Conservation (phyloP, 139 green algal genomes). For the Edaphochlamys debaryana region DNA sequence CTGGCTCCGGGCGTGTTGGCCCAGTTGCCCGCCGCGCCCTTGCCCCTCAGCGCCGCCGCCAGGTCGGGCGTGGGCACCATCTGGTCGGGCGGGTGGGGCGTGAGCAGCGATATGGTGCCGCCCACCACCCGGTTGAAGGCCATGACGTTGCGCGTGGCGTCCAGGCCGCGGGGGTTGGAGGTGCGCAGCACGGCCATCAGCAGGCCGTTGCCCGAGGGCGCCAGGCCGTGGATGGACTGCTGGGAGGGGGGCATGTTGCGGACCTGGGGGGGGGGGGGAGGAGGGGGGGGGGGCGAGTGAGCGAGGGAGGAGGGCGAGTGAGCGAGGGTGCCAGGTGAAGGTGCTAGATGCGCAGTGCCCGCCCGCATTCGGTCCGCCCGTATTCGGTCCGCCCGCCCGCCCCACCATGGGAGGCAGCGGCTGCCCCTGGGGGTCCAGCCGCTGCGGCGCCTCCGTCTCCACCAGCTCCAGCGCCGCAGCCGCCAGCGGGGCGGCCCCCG, state of each 20-base stretch:
- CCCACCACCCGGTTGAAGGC: neutral
- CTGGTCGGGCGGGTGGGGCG: neutral
- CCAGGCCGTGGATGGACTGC: slow-evolving; percentile 1
- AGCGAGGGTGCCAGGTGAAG: too few species aligned
- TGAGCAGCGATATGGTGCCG: slow-evolving; percentile 16
- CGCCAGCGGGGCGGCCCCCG: neutral
- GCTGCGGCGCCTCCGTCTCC: neutral
- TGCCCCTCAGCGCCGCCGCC: neutral
- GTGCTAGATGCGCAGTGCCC: too few species aligned
- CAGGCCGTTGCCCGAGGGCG: slow-evolving; percentile 26
- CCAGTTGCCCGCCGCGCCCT: too few species aligned
- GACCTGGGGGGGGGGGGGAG: neutral
- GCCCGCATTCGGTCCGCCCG: too few species aligned
- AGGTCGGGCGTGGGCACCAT: too few species aligned
- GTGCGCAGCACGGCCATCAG: slow-evolving; percentile 16
- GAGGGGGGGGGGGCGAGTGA: neutral
- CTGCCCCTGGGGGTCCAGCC: slow-evolving; percentile 33
- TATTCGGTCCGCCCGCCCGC: too few species aligned
- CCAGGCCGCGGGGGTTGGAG: neutral
- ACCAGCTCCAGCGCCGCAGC: neutral
- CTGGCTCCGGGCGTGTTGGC: too few species aligned
- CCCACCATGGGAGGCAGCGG: neutral
- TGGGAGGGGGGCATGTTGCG: slow-evolving; percentile 3
- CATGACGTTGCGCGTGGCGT: slow-evolving; percentile 8
- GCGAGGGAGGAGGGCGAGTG: too few species aligned